phyloP scores from a whole-genome alignment of 805 yeast species.

The Priceomyces haplophilus region DNA sequence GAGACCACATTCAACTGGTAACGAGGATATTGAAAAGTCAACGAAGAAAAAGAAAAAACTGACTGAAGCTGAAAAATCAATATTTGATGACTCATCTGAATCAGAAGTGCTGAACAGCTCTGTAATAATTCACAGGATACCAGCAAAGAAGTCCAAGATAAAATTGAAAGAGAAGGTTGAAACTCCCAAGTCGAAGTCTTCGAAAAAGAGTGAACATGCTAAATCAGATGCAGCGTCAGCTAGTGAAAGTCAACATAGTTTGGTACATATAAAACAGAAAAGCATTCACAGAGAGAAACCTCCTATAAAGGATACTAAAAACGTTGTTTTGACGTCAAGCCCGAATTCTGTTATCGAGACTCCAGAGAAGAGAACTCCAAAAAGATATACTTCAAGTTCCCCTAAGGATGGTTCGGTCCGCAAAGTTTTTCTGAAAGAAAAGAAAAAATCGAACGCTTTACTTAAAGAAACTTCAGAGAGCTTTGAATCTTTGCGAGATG shows the following conservation, averaged over 20 bases:
- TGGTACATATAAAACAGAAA: not conserved
- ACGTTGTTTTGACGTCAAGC: not conserved
- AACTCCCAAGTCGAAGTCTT: not conserved
- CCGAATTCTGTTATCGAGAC: not conserved
- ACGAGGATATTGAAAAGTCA: conserved; percentile 2
- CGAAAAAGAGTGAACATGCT: not conserved
- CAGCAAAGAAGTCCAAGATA: not conserved
- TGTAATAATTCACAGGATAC: not conserved
- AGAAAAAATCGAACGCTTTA: not conserved
- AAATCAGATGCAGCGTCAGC: not conserved
- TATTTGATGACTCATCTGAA: conserved; percentile 7
- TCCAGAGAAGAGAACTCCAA: not conserved
- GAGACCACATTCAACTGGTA: conserved; percentile 10
- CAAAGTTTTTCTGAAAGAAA: not conserved
- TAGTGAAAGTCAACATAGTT: not conserved
- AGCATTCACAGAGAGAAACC: not conserved
- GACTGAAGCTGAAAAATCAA: conserved; percentile 4
- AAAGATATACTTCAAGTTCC: not conserved
- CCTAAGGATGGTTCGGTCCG: not conserved
- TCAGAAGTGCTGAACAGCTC: not conserved
- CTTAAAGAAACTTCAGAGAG: conserved; percentile 1
- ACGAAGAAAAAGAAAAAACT: conserved; percentile 1
- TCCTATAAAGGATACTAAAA: not conserved
- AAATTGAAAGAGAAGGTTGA: too few species aligned
- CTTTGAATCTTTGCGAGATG: conserved; percentile 19